A percentile compares a stretch with the other conserved stretches of the same genome.
phyloP scores from a whole-genome alignment of 148 eudicot genomes.

The Spergularia marina region DNA sequence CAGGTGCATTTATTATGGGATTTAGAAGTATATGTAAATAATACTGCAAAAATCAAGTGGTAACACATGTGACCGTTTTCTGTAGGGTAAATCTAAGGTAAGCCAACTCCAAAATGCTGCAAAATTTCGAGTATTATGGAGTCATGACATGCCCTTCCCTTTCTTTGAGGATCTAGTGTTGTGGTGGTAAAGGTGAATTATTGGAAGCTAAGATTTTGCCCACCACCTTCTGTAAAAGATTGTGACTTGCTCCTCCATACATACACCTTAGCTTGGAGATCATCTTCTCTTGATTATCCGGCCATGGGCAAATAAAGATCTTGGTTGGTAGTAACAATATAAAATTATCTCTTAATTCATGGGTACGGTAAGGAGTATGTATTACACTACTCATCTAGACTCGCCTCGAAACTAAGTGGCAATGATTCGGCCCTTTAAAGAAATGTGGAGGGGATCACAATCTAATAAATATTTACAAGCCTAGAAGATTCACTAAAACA shows the following conservation, averaged over 20 bases:
- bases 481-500: too few species aligned
- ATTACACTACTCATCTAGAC: too few species aligned
- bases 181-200: conserved; percentile 22
- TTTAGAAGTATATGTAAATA: conserved; percentile 16
- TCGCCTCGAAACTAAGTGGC: too few species aligned
- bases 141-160: conserved; percentile 16
- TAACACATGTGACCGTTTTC: conserved; percentile 16
- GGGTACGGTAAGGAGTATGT: too few species aligned
- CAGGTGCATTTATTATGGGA: conserved; percentile 24
- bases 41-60: conserved; percentile 19
- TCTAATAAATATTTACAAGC: too few species aligned
- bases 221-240: conserved; percentile 6
- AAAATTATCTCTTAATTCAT: background rate
- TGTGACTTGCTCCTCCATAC: conserved; percentile 16
- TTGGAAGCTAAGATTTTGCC: conserved; percentile 12
- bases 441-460: too few species aligned
- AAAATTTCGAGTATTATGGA: background rate
- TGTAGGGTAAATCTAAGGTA: conserved; percentile 18
- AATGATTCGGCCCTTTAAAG: too few species aligned
- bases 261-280: conserved; percentile 8
- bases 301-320: too few species aligned
- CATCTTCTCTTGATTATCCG: background rate
- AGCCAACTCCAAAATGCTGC: conserved; percentile 8
- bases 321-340: background rate
- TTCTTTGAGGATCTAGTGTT: conserved; percentile 6